Conservation (phyloP, 257 asterid genomes). For the Penstemon eatonii region DNA sequence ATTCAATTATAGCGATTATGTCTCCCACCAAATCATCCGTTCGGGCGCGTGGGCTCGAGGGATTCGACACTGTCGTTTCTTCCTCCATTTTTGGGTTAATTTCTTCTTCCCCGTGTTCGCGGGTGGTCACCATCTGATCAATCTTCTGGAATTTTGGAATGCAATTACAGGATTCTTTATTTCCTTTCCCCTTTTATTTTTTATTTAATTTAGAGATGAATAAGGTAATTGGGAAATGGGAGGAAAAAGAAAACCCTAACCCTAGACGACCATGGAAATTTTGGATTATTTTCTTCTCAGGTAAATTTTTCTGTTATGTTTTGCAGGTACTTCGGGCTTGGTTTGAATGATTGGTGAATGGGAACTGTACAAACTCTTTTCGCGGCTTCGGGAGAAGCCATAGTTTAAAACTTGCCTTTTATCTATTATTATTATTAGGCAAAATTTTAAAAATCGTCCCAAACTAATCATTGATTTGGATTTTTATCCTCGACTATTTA, state of each 20-base stretch:
- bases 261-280: conserved; percentile 13
- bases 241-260: conserved; percentile 33
- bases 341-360: too few species aligned
- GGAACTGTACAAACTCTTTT: too few species aligned
- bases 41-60: conserved; percentile 31
- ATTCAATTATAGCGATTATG: conserved; percentile 47
- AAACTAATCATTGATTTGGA: too few species aligned
- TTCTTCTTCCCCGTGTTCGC: conserved; percentile 22
- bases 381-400: too few species aligned
- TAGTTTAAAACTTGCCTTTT: too few species aligned
- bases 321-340: too few species aligned
- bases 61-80: conserved; percentile 28
- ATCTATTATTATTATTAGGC: too few species aligned
- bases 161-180: neutral
- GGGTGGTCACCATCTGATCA: conserved; percentile 26
- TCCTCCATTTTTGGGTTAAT: conserved; percentile 38
- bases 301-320: too few species aligned
- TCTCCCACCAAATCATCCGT: conserved; percentile 51
- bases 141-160: neutral
- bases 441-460: too few species aligned
- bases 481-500: too few species aligned
- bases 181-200: neutral
- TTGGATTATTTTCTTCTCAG: too few species aligned
- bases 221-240: conserved; percentile 23
- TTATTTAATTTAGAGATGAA: neutral